Percentiles rank a stretch among this genome's conserved stretches.
Evolutionary conservation across 345 rosid species (phyloP).

Genomic region (Mallotus nudiflorus): DNA sequence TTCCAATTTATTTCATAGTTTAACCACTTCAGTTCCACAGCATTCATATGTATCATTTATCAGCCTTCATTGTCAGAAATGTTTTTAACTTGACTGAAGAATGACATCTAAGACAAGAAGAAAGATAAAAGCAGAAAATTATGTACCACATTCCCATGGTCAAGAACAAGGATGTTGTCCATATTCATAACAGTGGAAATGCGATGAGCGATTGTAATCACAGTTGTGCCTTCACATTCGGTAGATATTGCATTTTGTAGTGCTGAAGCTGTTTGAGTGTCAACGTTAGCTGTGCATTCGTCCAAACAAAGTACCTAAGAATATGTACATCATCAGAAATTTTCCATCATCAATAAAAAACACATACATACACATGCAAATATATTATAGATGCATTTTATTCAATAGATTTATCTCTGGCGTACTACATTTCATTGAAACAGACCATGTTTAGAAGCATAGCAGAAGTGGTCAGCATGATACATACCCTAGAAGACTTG

Average conservation of each 20-base stretch:
- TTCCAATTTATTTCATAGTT: neutral
- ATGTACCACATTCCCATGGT: slow-evolving; percentile 61
- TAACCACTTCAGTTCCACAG: neutral
- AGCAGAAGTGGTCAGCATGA: neutral
- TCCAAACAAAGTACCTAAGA: slow-evolving; percentile 83
- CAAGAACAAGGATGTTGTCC: slow-evolving; percentile 73
- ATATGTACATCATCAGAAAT: slow-evolving; percentile 5
- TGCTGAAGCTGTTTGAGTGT: slow-evolving; percentile 66
- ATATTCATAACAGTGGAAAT: slow-evolving; percentile 74
- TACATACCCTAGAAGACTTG: slow-evolving; percentile 69
- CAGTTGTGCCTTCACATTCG: slow-evolving; percentile 72
- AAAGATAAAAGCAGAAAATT: neutral
- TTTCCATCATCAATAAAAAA: neutral
- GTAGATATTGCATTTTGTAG: slow-evolving; percentile 66
- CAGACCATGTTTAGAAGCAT: neutral
- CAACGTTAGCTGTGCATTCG: slow-evolving; percentile 89
- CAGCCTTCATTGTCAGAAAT: neutral
- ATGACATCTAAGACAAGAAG: neutral
- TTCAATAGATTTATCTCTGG: neutral
- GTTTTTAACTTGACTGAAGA: neutral
- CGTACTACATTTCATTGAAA: neutral
- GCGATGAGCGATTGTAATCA: slow-evolving; percentile 90
- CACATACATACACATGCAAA: neutral
- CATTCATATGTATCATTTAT: neutral
- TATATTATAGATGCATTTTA: neutral